Percentiles rank a stretch among this genome's conserved stretches.
phyloP scores from a whole-genome alignment of 805 yeast genomes.

The Helenozyma rhizophorensis region DNA sequence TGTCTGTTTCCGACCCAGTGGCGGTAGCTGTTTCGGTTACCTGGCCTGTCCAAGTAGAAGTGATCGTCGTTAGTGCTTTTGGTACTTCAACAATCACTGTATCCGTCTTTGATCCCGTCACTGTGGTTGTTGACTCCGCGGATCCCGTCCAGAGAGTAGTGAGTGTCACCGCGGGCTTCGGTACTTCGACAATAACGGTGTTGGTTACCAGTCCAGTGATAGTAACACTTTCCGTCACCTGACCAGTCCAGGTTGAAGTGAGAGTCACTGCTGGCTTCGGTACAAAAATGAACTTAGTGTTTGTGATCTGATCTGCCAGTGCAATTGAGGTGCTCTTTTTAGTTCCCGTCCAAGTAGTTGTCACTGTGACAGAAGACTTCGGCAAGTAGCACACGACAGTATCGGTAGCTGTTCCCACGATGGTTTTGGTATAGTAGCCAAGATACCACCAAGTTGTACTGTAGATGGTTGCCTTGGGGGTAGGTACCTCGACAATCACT shows the following conservation, averaged over 20 bases:
- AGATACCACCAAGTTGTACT: neutral
- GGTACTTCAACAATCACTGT: neutral
- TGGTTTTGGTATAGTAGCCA: neutral
- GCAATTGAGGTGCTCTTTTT: slow-evolving; percentile 14
- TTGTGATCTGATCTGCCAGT: slow-evolving; percentile 13
- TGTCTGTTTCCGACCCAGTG: neutral
- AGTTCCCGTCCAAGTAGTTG: slow-evolving; percentile 4
- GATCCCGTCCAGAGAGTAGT: slow-evolving; percentile 8
- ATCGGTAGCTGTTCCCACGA: slow-evolving; percentile 8
- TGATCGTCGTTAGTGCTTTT: neutral
- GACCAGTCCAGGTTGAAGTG: slow-evolving; percentile 3
- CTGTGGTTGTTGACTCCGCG: too few relatives aligned
- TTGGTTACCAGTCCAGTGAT: slow-evolving; percentile 1
- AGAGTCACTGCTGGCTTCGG: neutral
- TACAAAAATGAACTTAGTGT: slow-evolving; percentile 9
- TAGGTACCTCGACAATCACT: neutral
- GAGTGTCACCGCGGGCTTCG: slow-evolving; percentile 1
- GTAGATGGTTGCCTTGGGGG: neutral
- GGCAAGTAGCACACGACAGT: slow-evolving; percentile 11
- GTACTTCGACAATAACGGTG: slow-evolving; percentile 7
- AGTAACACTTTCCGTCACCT: neutral
- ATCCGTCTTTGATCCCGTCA: too few relatives aligned
- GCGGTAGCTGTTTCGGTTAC: neutral
- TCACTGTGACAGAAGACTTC: slow-evolving; percentile 12
- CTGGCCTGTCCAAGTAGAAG: slow-evolving; percentile 5